Conservation (phyloP, 352 stramenopile genomes). For the Phytophthora europaea region DNA sequence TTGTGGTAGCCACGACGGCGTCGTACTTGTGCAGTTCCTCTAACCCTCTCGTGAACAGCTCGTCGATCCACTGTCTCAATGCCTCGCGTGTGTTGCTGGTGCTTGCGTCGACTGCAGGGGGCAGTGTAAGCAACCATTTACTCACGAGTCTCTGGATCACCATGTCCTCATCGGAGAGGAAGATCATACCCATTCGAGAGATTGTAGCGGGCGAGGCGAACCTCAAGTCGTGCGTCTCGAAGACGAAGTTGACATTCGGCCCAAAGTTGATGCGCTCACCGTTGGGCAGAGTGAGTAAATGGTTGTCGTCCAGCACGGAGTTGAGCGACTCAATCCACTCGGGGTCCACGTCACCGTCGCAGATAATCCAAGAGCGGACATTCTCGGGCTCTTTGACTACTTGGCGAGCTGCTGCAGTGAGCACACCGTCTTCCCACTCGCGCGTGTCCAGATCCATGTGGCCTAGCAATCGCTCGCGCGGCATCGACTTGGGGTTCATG, state of each 20-base stretch:
- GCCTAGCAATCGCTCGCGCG: slow-evolving; percentile 90
- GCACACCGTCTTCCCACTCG: slow-evolving; percentile 96
- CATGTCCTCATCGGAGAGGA: slow-evolving; percentile 94
- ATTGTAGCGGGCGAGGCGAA: slow-evolving; percentile 97
- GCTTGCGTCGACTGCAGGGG: slow-evolving; percentile 22
- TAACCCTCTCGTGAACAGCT: slow-evolving; percentile 91
- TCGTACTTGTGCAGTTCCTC: slow-evolving; percentile 91
- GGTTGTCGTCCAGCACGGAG: slow-evolving; percentile 97
- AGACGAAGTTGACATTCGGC: slow-evolving; percentile 97
- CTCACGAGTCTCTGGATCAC: slow-evolving; percentile 80
- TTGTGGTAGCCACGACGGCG: slow-evolving; percentile 92
- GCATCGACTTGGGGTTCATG: slow-evolving; percentile 98
- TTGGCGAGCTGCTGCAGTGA: slow-evolving; percentile 92
- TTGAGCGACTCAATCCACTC: slow-evolving; percentile 98
- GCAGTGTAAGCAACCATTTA: slow-evolving; percentile 78
- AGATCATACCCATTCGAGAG: slow-evolving; percentile 98
- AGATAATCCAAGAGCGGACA: slow-evolving; percentile 96
- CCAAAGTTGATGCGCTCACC: slow-evolving; percentile 97
- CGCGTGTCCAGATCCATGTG: slow-evolving; percentile 96
- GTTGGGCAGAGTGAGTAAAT: slow-evolving; percentile 96
- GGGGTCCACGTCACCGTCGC: slow-evolving; percentile 96
- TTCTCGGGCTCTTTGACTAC: slow-evolving; percentile 92
- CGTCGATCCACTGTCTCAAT: slow-evolving; percentile 92
- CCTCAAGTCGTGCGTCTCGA: slow-evolving; percentile 96
- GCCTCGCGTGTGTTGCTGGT: slow-evolving; percentile 50